phyloP scores from a whole-genome alignment of 2,329 filamentous ascomycete species.

The Cordyceps cicadae region DNA sequence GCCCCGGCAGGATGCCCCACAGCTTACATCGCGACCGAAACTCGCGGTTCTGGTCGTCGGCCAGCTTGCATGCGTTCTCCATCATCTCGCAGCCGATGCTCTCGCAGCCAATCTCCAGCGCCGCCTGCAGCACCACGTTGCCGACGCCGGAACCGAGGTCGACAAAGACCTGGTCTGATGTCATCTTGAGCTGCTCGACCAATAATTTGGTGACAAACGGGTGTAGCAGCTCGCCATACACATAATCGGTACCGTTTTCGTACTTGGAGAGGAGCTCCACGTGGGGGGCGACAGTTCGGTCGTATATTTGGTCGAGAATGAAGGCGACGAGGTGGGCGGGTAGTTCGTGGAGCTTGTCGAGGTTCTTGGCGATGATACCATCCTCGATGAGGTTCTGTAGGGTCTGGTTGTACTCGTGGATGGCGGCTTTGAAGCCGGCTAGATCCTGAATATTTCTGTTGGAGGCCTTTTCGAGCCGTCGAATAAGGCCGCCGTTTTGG shows the following conservation, averaged over 20 bases:
- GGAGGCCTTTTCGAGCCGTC: conserved; percentile 67
- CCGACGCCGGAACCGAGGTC: conserved; percentile 94
- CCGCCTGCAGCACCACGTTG: conserved; percentile 90
- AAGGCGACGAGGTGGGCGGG: conserved; percentile 67
- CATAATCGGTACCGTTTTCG: conserved; percentile 82
- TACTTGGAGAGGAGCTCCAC: conserved; percentile 80
- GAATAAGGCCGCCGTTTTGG: conserved; percentile 64
- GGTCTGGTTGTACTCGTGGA: conserved; percentile 69
- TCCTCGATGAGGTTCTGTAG: conserved; percentile 58
- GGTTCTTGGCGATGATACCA: conserved; percentile 63
- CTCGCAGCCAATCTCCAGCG: conserved; percentile 86
- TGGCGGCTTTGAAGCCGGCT: conserved; percentile 60
- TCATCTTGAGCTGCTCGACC: conserved; percentile 64
- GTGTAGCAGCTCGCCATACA: conserved; percentile 87
- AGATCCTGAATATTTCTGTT: conserved; percentile 56
- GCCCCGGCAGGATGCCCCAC: conserved; percentile 78
- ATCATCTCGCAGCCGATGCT: conserved; percentile 97
- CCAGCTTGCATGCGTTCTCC: conserved; percentile 78
- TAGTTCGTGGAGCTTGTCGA: conserved; percentile 61
- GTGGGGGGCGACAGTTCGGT: conserved; percentile 82
- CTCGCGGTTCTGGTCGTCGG: conserved; percentile 70
- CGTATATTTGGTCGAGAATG: conserved; percentile 81
- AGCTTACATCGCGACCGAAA: conserved; percentile 77
- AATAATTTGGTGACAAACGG: conserved; percentile 79
- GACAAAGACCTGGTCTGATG: conserved; percentile 78